Conservation (phyloP, 148 eudicot genomes). For the Persicaria tinctoria region DNA sequence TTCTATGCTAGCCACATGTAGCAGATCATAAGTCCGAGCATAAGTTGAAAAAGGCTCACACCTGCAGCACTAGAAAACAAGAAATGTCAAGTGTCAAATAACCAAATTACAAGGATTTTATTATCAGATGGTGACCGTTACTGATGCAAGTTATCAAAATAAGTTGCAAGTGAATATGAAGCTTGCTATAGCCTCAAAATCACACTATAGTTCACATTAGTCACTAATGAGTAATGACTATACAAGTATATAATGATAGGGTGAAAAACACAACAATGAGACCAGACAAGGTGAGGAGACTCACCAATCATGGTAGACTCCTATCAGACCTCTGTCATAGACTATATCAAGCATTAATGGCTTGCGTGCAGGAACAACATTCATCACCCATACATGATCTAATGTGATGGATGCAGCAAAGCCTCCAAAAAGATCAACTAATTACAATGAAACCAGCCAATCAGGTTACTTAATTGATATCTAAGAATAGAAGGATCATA, state of each 20-base stretch:
- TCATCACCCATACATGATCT: slow-evolving; percentile 99
- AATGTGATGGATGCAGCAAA: slow-evolving; percentile 67
- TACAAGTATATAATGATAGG: neutral
- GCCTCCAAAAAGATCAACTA: slow-evolving; percentile 91
- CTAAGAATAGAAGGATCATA: no score
- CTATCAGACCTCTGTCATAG: slow-evolving; percentile 87
- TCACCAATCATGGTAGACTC: slow-evolving; percentile 93
- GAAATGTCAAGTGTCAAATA: neutral
- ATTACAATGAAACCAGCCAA: no score
- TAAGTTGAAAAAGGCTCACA: slow-evolving; percentile 99
- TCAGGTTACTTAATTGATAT: no score
- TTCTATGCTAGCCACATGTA: slow-evolving; percentile 70
- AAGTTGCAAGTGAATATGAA: neutral
- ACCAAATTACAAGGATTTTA: neutral
- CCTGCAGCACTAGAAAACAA: slow-evolving; percentile 32
- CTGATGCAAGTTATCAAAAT: neutral
- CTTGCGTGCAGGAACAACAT: slow-evolving; percentile 81
- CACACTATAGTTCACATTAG: neutral
- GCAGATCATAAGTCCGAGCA: slow-evolving; percentile 92
- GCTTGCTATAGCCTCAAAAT: neutral
- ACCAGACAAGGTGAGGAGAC: slow-evolving; percentile 18
- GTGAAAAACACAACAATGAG: neutral
- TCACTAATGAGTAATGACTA: neutral
- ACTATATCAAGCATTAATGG: slow-evolving; percentile 72
- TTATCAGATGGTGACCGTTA: neutral